phyloP scores from a whole-genome alignment of 2,329 filamentous ascomycete genomes.

The Dothistroma septosporum region DNA sequence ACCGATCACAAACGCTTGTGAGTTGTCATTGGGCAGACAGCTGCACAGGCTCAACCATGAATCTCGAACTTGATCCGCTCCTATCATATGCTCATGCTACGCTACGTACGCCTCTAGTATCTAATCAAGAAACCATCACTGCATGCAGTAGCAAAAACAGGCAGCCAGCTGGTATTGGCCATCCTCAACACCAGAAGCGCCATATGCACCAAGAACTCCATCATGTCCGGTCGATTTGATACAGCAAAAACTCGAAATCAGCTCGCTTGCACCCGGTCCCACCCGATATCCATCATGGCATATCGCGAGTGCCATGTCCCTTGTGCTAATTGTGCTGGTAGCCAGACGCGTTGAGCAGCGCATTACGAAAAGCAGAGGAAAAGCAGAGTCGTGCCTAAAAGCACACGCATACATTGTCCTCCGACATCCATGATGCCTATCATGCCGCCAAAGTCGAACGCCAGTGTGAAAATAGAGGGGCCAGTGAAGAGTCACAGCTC shows the following conservation, averaged over 20 bases:
- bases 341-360: not conserved
- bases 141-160: not conserved
- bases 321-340: constrained; percentile 2
- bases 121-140: constrained; percentile 1
- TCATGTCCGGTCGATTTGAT: constrained; percentile 6
- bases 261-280: not conserved
- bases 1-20: not conserved
- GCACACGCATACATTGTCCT: not conserved
- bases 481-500: constrained; percentile 8
- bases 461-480: constrained; percentile 7
- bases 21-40: not conserved
- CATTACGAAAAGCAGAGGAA: constrained; percentile 7
- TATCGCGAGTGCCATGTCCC: not conserved
- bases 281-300: not conserved
- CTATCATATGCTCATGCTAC: constrained; percentile 4
- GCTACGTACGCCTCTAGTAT: constrained; percentile 1
- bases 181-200: not conserved
- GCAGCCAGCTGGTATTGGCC: constrained; percentile 3
- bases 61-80: not conserved
- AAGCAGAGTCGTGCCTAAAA: constrained; percentile 1
- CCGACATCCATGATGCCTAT: not conserved
- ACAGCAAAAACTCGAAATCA: constrained; percentile 5
- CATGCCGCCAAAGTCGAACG: constrained; percentile 16
- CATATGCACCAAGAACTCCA: constrained; percentile 10
- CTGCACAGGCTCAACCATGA: not conserved